Conservation (phyloP, 2,329 filamentous ascomycete genomes). For the Akanthomyces uredinophilus region DNA sequence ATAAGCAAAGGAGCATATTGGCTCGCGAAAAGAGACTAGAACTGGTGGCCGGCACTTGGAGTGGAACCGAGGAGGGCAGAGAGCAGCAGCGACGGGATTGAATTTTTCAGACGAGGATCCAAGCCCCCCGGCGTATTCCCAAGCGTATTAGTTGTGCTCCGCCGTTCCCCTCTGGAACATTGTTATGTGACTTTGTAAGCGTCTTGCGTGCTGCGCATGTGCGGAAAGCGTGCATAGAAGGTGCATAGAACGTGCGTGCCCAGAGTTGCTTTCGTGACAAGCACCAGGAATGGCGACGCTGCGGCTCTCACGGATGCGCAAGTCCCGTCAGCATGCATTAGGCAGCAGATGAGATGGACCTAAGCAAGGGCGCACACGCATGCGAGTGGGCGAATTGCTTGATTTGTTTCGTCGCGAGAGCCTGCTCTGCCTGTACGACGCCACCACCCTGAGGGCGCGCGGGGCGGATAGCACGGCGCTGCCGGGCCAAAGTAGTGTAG, state of each 20-base stretch:
- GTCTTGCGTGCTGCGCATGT: no score
- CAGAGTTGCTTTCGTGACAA: background rate
- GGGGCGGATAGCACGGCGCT: background rate
- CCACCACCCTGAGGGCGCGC: background rate
- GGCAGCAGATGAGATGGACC: background rate
- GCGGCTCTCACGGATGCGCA: background rate
- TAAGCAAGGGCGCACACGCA: background rate
- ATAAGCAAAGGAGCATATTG: background rate
- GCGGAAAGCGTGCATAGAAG: no score
- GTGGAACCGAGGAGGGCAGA: background rate
- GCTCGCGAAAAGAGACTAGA: background rate
- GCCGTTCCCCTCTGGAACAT: no score
- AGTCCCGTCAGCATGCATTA: slow-evolving; percentile 2
- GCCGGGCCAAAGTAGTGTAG: background rate
- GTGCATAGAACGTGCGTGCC: no score
- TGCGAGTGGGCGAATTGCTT: background rate
- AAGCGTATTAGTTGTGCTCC: no score
- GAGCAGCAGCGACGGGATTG: background rate
- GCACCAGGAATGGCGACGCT: background rate
- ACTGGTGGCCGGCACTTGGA: background rate
- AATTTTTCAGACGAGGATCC: background rate
- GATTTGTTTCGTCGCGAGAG: background rate
- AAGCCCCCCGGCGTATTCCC: background rate
- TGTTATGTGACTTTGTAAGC: no score
- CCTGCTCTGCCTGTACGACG: background rate